A percentile compares a stretch with the other conserved stretches of the same genome.
Conservation (phyloP, 352 stramenopile species). For the Phytophthora constricta region DNA sequence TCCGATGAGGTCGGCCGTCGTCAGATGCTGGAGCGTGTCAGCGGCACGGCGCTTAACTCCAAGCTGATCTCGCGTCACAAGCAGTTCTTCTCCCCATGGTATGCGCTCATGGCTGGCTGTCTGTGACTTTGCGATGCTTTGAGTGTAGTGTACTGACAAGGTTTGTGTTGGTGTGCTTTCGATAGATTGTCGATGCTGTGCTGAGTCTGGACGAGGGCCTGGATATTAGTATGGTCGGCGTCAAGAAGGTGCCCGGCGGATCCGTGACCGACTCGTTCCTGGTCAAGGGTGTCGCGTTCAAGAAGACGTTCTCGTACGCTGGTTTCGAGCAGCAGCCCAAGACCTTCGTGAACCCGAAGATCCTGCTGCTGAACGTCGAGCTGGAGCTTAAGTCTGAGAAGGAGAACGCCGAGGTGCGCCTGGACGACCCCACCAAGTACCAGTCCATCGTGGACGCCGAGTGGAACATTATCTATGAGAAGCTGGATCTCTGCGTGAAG, state of each 20-base stretch:
- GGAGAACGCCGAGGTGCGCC: conserved; percentile 98
- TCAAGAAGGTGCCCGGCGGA: conserved; percentile 98
- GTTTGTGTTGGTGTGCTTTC: conserved; percentile 13
- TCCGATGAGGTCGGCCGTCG: conserved; percentile 78
- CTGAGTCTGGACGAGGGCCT: conserved; percentile 91
- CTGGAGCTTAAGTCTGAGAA: conserved; percentile 99
- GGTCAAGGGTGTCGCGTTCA: conserved; percentile 98
- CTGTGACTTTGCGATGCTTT: conserved; percentile 4
- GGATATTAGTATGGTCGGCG: conserved; percentile 93
- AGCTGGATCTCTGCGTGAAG: conserved; percentile 92
- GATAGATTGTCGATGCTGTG: conserved; percentile 95
- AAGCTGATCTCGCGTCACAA: conserved; percentile 99
- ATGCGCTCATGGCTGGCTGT: background rate
- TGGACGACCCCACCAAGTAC: conserved; percentile 98
- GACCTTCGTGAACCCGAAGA: conserved; percentile 96
- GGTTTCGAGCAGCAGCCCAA: conserved; percentile 99
- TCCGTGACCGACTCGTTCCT: conserved; percentile 98
- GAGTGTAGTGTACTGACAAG: background rate
- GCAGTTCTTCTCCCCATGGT: conserved; percentile 98
- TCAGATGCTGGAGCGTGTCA: conserved; percentile 93
- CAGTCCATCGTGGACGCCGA: conserved; percentile 99
- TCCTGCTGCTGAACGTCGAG: conserved; percentile 98
- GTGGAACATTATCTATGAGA: conserved; percentile 99
- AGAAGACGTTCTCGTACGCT: conserved; percentile 99
- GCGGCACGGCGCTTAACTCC: conserved; percentile 97